Base-by-base conservation (phyloP, 129 eudicot genomes). In the Chrysanthemum lavandulifolium region DNA sequence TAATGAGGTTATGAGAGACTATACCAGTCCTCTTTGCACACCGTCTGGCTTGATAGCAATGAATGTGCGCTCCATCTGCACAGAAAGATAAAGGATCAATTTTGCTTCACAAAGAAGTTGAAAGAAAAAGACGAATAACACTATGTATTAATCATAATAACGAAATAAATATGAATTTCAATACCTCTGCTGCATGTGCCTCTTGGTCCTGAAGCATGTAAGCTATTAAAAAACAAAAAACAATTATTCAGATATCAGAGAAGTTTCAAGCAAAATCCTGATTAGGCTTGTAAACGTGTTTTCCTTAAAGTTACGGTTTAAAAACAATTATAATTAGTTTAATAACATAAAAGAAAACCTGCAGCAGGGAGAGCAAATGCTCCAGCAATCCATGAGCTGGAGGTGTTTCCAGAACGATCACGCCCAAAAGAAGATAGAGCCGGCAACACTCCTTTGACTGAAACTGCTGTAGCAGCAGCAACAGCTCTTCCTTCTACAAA, bases 21-120 rank as follows among this genome's bases (percentile, higher is more conserved):
- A 59, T 90, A 95, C 99, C 91, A 88, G 77, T 73, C 97, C 99
- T 82, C 99, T 90, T 78, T 95, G 99, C 29, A 95, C 99, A 79
- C 99, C 99, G 76, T 95, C 99, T 53, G 97, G 97, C 82, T 95
- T 95, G 85, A 95, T 95, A 60, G 97, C 97, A 73, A 95, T 95
- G 82, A 95, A 95, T 73, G 94, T 88, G 65, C 96, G 86, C 87
- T 95, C 99, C 88, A 85, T 77, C 99, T 95, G 72, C 16, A 72
- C n/a, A 45, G 14, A 19, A 73, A 76, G 6, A 73, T 4, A 59
- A 25, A 43, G 16, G 43, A 14, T 68, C 70, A 76, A 23, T 61
- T 15, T 1, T 65, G 33, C 45, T 16, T 68, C 43, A 71, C 33
- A 40, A 19, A 19, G 21, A 19, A 19, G 21, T 19, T 19, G 21